phyloP scores from a whole-genome alignment of 768 basidiomycete genomes.

The Boletus rubroflammeus region DNA sequence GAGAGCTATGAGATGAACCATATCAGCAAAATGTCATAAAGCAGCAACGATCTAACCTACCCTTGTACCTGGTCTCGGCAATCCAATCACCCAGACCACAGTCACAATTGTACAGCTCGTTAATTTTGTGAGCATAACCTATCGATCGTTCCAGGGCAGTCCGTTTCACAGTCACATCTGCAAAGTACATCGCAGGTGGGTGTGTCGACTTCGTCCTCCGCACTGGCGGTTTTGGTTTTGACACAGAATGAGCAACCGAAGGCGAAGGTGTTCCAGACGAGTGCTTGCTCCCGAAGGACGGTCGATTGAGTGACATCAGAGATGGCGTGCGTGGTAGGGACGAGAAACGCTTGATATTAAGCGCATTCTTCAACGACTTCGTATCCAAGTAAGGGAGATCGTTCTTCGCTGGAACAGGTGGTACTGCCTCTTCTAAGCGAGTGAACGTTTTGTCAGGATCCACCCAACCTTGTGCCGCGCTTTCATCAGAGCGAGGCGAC shows the following conservation, averaged over 20 bases:
- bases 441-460: slow-evolving; percentile 18
- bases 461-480: slow-evolving; percentile 9
- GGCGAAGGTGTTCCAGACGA: slow-evolving; percentile 26
- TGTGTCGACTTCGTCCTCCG: slow-evolving; percentile 37
- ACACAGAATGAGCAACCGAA: slow-evolving; percentile 34
- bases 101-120: slow-evolving; percentile 71
- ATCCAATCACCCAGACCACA: slow-evolving; percentile 82
- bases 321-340: slow-evolving; percentile 70
- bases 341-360: slow-evolving; percentile 43
- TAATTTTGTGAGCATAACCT: slow-evolving; percentile 79
- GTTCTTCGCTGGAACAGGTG: slow-evolving; percentile 30
- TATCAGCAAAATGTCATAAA: slow-evolving; percentile 2
- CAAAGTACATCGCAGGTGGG: slow-evolving; percentile 69
- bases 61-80: slow-evolving; percentile 47
- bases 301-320: slow-evolving; percentile 37
- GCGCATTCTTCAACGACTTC: slow-evolving; percentile 24
- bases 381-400: slow-evolving; percentile 22
- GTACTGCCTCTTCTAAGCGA: slow-evolving; percentile 19
- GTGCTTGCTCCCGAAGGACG: slow-evolving; percentile 20
- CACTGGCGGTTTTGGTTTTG: slow-evolving; percentile 18
- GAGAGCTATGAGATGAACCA: slow-evolving; percentile 11
- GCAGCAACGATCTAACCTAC: slow-evolving; percentile 34
- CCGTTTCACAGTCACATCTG: slow-evolving; percentile 55
- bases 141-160: slow-evolving; percentile 63
- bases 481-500: slow-evolving; percentile 24